Evolutionary conservation across 2,329 filamentous ascomycete species (phyloP).

Genomic region (Fusarium avenaceum): DNA sequence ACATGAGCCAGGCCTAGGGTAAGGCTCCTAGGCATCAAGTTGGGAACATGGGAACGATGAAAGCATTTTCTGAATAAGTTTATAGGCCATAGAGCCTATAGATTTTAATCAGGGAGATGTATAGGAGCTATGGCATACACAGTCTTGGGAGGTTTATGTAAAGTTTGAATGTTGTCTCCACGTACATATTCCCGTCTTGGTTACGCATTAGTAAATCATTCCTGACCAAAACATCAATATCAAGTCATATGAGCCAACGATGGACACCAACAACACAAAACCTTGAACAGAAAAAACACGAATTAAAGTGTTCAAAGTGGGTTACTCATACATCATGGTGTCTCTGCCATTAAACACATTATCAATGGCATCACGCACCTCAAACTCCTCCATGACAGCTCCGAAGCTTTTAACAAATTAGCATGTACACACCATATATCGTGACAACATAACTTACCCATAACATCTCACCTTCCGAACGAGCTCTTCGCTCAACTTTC

Average conservation of each 20-base stretch:
- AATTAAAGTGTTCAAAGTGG: neutral
- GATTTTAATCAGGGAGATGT: neutral
- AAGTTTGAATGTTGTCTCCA: too few species aligned
- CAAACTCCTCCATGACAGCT: slow-evolving; percentile 75
- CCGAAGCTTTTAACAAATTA: slow-evolving; percentile 63
- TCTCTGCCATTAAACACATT: slow-evolving; percentile 61
- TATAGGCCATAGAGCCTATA: neutral
- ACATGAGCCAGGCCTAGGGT: slow-evolving; percentile 17
- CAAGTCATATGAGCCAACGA: too few species aligned
- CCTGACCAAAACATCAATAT: neutral
- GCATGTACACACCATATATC: neutral
- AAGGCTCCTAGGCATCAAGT: neutral
- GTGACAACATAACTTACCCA: slow-evolving; percentile 72
- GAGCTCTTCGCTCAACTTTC: slow-evolving; percentile 79
- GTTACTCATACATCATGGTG: slow-evolving; percentile 22
- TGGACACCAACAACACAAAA: neutral
- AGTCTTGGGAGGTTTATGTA: too few species aligned
- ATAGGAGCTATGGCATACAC: too few species aligned
- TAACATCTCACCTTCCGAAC: slow-evolving; percentile 89
- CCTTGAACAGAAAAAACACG: neutral
- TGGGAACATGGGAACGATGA: neutral
- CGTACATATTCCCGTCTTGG: too few species aligned
- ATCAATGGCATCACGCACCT: slow-evolving; percentile 82
- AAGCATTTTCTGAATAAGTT: neutral
- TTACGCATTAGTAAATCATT: too few species aligned